phyloP scores from a whole-genome alignment of 495 filamentous ascomycete species.

The Penicillium roqueforti region DNA sequence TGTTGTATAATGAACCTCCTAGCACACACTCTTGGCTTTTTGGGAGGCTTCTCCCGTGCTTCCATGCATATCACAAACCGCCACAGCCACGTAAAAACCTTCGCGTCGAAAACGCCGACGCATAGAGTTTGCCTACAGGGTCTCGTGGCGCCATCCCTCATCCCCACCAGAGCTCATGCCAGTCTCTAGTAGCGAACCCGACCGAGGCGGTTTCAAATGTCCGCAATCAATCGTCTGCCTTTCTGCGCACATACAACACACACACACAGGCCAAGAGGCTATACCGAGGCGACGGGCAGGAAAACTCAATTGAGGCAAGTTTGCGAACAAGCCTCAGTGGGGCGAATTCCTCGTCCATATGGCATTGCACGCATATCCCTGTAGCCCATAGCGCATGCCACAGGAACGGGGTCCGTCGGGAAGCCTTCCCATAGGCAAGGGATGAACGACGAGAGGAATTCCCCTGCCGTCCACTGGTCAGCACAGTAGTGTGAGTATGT shows the following conservation, averaged over 20 bases:
- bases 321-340: constrained; percentile 9
- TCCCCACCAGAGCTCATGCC: background rate
- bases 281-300: background rate
- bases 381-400: constrained; percentile 7
- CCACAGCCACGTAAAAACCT: constrained; percentile 6
- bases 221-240: background rate
- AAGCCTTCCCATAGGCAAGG: constrained; percentile 17
- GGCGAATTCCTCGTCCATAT: background rate
- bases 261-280: background rate
- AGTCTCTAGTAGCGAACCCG: background rate
- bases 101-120: background rate
- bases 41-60: constrained; percentile 29
- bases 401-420: constrained; percentile 22
- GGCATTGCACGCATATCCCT: constrained; percentile 5
- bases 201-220: background rate
- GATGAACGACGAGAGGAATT: background rate
- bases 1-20: background rate
- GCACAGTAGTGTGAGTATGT: background rate
- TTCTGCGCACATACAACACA: background rate
- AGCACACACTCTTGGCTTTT: background rate
- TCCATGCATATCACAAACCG: constrained; percentile 32
- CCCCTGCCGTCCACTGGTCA: background rate
- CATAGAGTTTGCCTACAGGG: background rate
- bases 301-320: background rate
- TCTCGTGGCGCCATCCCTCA: constrained; percentile 4